Base-by-base conservation (phyloP, 768 basidiomycete species). In the Rubroboletus pulcherrimus region DNA sequence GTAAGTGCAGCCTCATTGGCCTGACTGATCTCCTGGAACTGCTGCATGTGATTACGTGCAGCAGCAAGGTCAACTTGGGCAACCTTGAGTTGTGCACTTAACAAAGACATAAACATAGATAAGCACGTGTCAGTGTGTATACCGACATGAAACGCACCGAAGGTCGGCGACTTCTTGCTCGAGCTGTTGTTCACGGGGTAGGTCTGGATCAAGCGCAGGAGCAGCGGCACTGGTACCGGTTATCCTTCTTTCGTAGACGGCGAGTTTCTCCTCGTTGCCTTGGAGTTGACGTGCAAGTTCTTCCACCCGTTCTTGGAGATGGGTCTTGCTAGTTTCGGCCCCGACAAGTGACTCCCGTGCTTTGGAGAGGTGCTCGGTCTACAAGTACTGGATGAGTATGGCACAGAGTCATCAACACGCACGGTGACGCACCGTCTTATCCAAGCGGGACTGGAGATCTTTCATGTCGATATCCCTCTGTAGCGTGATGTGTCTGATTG, bases 131-230 rank as follows among this genome's bases (percentile, higher is more conserved):
- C n/a, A 30, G 24, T 1, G 29, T 0, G 26, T 14, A 33, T 3
- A n/a, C 12, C 4, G 42, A 12, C 10, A 40, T 10, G 35, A 53
- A 43, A 71, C 78, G 30, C 54, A 91, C 89, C 91, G 79, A 19
- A 94, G 78, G 51, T 93, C 91, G 4, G 91, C 93, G 19, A 94
- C 87, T 65, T 93, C 90, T 15, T 82, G 77, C 69, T 93, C 86
- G 9, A 94, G 78, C 63, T 91, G 89, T 63, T 91, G 87, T 66
- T 93, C 93, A 10, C 78, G 80, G 58, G 78, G 79, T 58, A 84
- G 56, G 58, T 80, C 78, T 51, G 78, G 73, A 58, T 81, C 77
- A 26, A 67, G 65, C 15, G 60, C 63, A 42, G 74, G 69, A 51
- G 72, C 60, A 11, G 71, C 51, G 21, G 74, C 72, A 43, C 60